Evolutionary conservation across 495 filamentous ascomycete species (phyloP), one percentile per base, ranked within the genome.

Genomic region (Neurospora sp.): DNA sequence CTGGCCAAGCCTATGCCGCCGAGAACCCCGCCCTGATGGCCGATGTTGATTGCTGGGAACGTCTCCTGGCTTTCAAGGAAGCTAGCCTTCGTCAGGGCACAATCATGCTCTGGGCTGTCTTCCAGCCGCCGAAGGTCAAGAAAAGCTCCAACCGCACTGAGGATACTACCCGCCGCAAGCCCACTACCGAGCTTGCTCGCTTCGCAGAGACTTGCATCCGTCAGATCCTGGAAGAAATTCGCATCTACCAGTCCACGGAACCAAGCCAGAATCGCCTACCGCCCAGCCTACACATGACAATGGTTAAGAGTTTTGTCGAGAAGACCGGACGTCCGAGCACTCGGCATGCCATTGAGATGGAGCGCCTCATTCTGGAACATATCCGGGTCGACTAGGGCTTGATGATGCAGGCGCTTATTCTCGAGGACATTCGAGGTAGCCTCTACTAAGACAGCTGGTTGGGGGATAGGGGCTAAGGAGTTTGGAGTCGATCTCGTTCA

Each of bases 31-130:
- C 39, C 4, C 10, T 71, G 16, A 18, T 23, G 5, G 12, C 20
- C 0, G 73, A 75, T 31, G 71, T 72, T 8, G 69, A 44, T 2
- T 42, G 23, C 8, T 71, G 69, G 69, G 73, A 74, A 10, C 70
- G 69, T 9, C 31, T 72, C 1, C n/a, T 71, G 11, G 74, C 78
- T 2, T 74, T 75, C 69, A 72, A 75, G 72, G 78, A 80, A 70
- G 75, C 71, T 0, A 20, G 75, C 3, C 42, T 77, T 3, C 41
- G 74, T 1, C 72, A 78, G 5, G 78, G 78, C 8, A 77, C 38
- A 4, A 18, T 75, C 27, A 72, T 71, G 37, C 70, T 78, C 27
- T 75, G 75, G 77, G 75, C 71, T 3, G 71, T 72, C 20, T 59
- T 78, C 38, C 20, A 44, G 23, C 38, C 46, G 6, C 11, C 54